Base-by-base conservation (phyloP, 148 eudicot species). In the Cornus kousa region DNA sequence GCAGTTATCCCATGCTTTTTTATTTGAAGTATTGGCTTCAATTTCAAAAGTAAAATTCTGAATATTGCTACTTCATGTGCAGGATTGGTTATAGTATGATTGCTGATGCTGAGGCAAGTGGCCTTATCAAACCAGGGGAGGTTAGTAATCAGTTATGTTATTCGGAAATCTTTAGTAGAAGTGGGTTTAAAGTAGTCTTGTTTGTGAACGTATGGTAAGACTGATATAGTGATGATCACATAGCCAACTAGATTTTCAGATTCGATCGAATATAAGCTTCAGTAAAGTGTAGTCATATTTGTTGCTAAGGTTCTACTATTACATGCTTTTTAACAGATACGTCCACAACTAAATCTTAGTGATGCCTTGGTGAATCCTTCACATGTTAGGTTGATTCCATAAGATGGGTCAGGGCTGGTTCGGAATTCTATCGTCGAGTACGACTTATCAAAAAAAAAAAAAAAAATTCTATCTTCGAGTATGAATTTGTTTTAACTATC, bases 11-110 rank as follows among this genome's bases (percentile, higher is more conserved):
- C 3, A 2, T 17, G 24, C 1, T 5, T 62, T 53, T 17, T 14
- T 20, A 57, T 57, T 57, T 57, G 64, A 57, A 13, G 5, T 35
- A 57, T 14, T 57, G 3, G 64, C 19, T 48, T 57, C 16, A 5
- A 62, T 2, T 62, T 17, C 17, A n/a, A 62, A 17, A 20, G 13
- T 16, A 62, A 62, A 0, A 3, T 62, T 62, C 24, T 62, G 66
- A 62, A 20, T 62, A 62, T 62, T 17, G 66, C 24, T 68, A 53
- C 40, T 46, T 37, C 20, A 20, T 55, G 43, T 85, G 84, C 81
- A 90, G 92, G 89, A 90, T 90, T 77, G 92, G 87, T 46, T 84
- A 82, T 79, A 90, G 92, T 75, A 90, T 90, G 92, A 90, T 90
- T 46, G 22, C 83, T 24, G 92, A 90, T 82, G 92, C 92, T 65